phyloP scores from a whole-genome alignment of 768 basidiomycete species.

The Hericium rajendrae region DNA sequence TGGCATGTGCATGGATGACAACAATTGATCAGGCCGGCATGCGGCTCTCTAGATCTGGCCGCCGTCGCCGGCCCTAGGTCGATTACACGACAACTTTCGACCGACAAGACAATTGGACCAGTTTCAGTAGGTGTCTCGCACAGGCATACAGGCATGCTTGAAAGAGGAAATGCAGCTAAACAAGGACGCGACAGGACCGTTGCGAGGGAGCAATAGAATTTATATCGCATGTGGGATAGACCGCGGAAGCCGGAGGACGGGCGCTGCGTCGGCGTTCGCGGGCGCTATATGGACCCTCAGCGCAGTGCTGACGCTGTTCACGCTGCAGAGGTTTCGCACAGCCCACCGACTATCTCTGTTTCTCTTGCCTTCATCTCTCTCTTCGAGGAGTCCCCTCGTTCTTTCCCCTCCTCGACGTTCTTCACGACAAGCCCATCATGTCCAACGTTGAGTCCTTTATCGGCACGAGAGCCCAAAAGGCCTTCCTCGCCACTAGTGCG shows the following conservation, averaged over 20 bases:
- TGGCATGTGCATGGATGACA: background rate
- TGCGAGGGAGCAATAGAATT: no score
- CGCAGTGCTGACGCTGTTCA: background rate
- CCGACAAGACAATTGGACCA: no score
- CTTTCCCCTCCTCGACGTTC: background rate
- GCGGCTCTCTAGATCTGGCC: no score
- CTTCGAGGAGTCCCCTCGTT: background rate
- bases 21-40: background rate
- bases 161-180: no score
- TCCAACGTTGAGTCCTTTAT: conserved; percentile 51
- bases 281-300: background rate
- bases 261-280: background rate
- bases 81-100: no score
- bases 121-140: no score
- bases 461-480: conserved; percentile 61
- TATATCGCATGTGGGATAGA: no score
- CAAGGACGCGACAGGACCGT: no score
- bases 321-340: no score
- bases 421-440: background rate
- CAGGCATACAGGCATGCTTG: no score
- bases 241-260: background rate
- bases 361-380: background rate
- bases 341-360: no score
- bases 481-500: conserved; percentile 39
- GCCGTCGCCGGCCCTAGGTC: no score